Conservation (phyloP, 495 filamentous ascomycete species). For the Talaromyces wortmannii region DNA sequence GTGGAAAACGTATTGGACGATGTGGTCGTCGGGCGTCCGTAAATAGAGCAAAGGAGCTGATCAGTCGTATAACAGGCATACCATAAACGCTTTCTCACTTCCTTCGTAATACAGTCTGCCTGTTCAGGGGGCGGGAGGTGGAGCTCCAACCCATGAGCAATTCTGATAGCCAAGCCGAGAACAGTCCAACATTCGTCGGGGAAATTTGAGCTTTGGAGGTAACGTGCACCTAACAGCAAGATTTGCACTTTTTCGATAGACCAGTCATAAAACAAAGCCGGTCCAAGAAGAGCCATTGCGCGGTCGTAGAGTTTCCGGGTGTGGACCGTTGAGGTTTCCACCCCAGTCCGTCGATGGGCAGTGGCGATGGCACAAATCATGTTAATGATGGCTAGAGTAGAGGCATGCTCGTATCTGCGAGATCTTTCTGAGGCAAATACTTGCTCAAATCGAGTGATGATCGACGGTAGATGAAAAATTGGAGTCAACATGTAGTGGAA, state of each 20-base stretch:
- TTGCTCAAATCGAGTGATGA: background rate
- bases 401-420: background rate
- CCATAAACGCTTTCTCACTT: slow-evolving; percentile 31
- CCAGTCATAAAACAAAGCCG: slow-evolving; percentile 2
- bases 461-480: slow-evolving; percentile 1
- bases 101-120: slow-evolving; percentile 21
- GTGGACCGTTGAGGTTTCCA: slow-evolving; percentile 1
- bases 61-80: slow-evolving; percentile 7
- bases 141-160: slow-evolving; percentile 60
- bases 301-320: slow-evolving; percentile 5
- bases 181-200: slow-evolving; percentile 46
- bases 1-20: slow-evolving; percentile 3
- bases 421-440: background rate
- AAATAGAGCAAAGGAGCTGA: slow-evolving; percentile 2
- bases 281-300: slow-evolving; percentile 4
- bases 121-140: slow-evolving; percentile 38
- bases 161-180: slow-evolving; percentile 58
- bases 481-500: slow-evolving; percentile 2
- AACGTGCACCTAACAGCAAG: slow-evolving; percentile 1
- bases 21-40: slow-evolving; percentile 2
- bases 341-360: background rate
- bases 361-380: slow-evolving; percentile 4
- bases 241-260: slow-evolving; percentile 2
- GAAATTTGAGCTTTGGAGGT: slow-evolving; percentile 5
- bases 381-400: slow-evolving; percentile 2